Evolutionary conservation across 148 eudicot species (phyloP), one percentile per base, ranked within the genome.

Genomic region (Limonium bicolor): DNA sequence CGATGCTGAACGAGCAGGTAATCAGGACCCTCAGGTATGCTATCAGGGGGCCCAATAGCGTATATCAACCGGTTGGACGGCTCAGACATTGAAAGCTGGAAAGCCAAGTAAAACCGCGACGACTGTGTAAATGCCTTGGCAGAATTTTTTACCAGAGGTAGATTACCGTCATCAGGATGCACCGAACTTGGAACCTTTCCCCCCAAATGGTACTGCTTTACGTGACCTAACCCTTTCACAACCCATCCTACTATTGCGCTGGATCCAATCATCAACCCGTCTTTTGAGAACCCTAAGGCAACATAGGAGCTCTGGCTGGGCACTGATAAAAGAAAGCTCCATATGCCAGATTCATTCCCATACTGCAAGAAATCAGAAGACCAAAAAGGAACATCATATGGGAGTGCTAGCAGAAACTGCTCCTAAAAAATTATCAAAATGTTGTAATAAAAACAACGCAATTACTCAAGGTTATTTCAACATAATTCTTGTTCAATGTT

Each of bases 241-340:
- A 61, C 30, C 97, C 93, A 90, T 4, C 95, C 97, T 9, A 84
- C 97, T 49, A 84, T 53, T 3, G 97, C 95, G 21, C 76, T 77
- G 11, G 93, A 74, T 6, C 78, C 85, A 2, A 68, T 59, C 95
- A 84, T 84, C 20, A 12, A 17, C 16, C 87, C 94, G 18, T 68
- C 39, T 8, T 65, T 58, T 0, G 95, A 90, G 53, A 80, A 84
- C 24, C 87, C 95, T 1, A 84, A 72, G 7, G 59, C 93, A 3
- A 84, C 37, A 53, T 77, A 80, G 1, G 67, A 18, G 16, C 70
- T 50, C 19, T 60, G 46, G 46, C 62, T 62, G 3, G 74, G 76
- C 8, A 75, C 81, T 4, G 92, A 83, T 17, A 88, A 67, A 12
- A 88, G 51, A 51, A 80, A 88, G 69, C 74, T 88, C 96, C 96